phyloP scores from a whole-genome alignment of 768 basidiomycete genomes.

The Lactarius vividus region DNA sequence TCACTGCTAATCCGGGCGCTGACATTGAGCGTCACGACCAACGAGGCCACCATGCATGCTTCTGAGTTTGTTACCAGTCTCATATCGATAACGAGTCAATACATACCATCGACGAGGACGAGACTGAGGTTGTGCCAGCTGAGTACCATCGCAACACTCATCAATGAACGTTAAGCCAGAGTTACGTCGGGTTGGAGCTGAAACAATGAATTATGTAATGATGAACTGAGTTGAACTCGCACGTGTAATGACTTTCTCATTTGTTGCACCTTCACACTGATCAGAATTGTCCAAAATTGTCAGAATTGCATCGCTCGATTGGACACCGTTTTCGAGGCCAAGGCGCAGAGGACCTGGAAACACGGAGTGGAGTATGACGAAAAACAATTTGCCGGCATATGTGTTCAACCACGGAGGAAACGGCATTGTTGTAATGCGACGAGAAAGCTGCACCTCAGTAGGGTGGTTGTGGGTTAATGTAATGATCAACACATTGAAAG shows the following conservation, averaged over 20 bases:
- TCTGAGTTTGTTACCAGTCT: not conserved
- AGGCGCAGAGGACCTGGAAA: not conserved
- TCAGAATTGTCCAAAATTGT: not conserved
- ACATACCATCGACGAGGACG: not conserved
- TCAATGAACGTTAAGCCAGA: slow-evolving; percentile 21
- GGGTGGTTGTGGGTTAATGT: not conserved
- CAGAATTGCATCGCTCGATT: not conserved
- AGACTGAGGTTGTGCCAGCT: not conserved
- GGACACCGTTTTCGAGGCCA: not conserved
- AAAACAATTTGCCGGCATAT: not conserved
- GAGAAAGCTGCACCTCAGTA: slow-evolving; percentile 7
- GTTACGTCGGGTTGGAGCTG: slow-evolving; percentile 14
- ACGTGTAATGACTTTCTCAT: not conserved
- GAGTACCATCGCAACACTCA: not conserved
- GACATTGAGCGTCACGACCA: slow-evolving; percentile 16
- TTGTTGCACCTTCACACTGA: not conserved
- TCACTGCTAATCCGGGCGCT: slow-evolving; percentile 24
- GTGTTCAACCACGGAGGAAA: not conserved
- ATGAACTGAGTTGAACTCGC: not conserved
- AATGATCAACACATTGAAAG: slow-evolving; percentile 1
- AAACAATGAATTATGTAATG: slow-evolving; percentile 10
- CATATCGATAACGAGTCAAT: not conserved
- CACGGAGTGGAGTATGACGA: not conserved
- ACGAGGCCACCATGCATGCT: not conserved
- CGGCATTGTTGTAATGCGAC: not conserved